Evolutionary conservation across 805 yeast genomes (phyloP).

Genomic region (Sporopachydermia lactativora): DNA sequence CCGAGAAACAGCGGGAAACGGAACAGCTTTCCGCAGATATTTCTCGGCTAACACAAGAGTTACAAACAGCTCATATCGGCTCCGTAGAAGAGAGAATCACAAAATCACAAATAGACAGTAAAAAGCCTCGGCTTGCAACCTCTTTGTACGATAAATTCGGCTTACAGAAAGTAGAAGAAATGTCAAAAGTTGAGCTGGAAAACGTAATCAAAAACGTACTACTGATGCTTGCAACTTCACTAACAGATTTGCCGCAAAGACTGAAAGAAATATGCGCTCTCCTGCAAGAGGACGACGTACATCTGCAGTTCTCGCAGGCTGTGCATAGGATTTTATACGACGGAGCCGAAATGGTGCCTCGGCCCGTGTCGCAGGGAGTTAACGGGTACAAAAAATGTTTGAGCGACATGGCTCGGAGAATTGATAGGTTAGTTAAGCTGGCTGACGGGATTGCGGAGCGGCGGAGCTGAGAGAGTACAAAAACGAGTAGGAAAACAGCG

Average conservation of each 20-base stretch:
- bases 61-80: too few relatives aligned
- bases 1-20: too few relatives aligned
- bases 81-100: too few relatives aligned
- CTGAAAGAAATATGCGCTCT: not conserved
- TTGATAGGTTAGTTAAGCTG: not conserved
- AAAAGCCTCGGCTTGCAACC: too few relatives aligned
- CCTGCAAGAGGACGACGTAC: not conserved
- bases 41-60: too few relatives aligned
- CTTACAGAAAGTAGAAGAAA: conserved; percentile 10
- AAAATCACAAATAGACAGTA: too few relatives aligned
- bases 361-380: not conserved
- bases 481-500: too few relatives aligned
- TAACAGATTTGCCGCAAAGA: not conserved
- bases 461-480: too few relatives aligned
- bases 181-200: conserved; percentile 1
- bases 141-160: conserved; percentile 7
- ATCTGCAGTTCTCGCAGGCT: not conserved
- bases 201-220: conserved; percentile 2
- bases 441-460: conserved; percentile 2
- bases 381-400: conserved; percentile 2
- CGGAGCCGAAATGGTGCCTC: not conserved
- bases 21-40: too few relatives aligned
- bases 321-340: conserved; percentile 1
- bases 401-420: conserved; percentile 1
- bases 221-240: not conserved